Percentiles rank a stretch among this genome's conserved stretches.
Evolutionary conservation across 768 basidiomycete species (phyloP).

Genomic region (Mycena leptocephala): DNA sequence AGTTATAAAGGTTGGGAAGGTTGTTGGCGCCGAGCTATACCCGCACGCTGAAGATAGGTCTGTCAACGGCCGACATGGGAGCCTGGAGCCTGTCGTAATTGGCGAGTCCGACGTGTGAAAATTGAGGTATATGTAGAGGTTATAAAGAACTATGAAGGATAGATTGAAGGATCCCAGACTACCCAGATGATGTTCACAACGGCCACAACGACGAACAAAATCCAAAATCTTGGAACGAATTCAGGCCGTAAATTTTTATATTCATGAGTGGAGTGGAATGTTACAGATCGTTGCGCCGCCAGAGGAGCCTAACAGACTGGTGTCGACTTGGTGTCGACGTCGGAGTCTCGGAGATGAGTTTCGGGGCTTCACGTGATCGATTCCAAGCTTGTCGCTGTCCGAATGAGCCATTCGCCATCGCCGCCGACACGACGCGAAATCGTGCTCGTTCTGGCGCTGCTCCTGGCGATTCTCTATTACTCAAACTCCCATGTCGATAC

Average conservation of each 20-base stretch:
- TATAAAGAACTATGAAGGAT: conserved; percentile 5
- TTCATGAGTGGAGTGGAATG: background rate
- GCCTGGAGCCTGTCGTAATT: background rate
- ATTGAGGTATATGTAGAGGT: background rate
- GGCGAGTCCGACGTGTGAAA: background rate
- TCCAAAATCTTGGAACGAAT: no score
- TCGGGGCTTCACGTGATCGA: background rate
- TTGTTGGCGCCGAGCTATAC: background rate
- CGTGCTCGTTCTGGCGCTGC: conserved; percentile 64
- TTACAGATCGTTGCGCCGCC: background rate
- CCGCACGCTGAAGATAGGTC: conserved; percentile 9
- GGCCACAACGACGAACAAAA: background rate
- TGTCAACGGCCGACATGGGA: background rate
- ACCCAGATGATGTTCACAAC: background rate
- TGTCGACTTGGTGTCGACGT: background rate
- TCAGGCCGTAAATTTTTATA: background rate
- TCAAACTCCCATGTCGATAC: conserved; percentile 41
- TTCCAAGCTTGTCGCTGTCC: background rate
- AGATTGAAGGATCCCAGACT: background rate
- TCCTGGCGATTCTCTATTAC: conserved; percentile 66
- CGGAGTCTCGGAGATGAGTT: background rate
- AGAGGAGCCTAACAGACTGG: background rate
- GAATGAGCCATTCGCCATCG: conserved; percentile 47
- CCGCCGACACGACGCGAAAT: conserved; percentile 73
- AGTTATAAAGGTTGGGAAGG: background rate